Conservation (phyloP, 2,329 filamentous ascomycete genomes). For the Trichoderma simmonsii region DNA sequence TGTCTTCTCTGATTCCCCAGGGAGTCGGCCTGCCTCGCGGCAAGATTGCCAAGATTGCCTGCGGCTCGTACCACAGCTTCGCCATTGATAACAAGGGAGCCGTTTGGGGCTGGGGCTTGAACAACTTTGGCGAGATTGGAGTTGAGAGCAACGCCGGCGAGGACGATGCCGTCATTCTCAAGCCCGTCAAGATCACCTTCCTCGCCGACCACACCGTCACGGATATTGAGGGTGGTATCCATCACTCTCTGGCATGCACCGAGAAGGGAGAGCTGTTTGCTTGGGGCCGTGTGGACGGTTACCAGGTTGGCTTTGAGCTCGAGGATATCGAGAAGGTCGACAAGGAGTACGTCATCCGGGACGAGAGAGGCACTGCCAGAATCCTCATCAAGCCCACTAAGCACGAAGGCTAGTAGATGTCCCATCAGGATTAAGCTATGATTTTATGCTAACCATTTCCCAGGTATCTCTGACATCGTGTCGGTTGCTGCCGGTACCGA, state of each 20-base stretch:
- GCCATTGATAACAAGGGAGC: slow-evolving; percentile 67
- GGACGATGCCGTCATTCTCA: slow-evolving; percentile 65
- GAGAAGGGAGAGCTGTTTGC: slow-evolving; percentile 55
- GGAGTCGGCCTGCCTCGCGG: slow-evolving; percentile 56
- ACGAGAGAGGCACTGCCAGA: slow-evolving; percentile 60
- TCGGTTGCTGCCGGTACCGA: slow-evolving; percentile 64
- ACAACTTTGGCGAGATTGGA: slow-evolving; percentile 80
- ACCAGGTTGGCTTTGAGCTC: slow-evolving; percentile 55
- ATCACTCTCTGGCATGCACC: slow-evolving; percentile 69
- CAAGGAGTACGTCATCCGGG: slow-evolving; percentile 56
- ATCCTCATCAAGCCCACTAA: slow-evolving; percentile 53
- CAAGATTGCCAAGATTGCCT: slow-evolving; percentile 51
- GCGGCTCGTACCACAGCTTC: slow-evolving; percentile 79
- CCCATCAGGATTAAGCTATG: neutral
- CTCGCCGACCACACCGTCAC: slow-evolving; percentile 63
- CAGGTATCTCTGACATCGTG: slow-evolving; percentile 51
- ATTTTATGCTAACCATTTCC: neutral
- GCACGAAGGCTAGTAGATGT: slow-evolving; percentile 41
- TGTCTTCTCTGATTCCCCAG: slow-evolving; percentile 60
- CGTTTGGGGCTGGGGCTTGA: slow-evolving; percentile 80
- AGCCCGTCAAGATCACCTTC: slow-evolving; percentile 63
- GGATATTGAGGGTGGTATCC: slow-evolving; percentile 66
- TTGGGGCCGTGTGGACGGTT: slow-evolving; percentile 57
- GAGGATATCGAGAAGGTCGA: slow-evolving; percentile 43
- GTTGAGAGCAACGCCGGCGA: slow-evolving; percentile 54